Evolutionary conservation across 1,139 yeast genomes (phyloP).

Genomic region (Yamadazyma friedrichii): DNA sequence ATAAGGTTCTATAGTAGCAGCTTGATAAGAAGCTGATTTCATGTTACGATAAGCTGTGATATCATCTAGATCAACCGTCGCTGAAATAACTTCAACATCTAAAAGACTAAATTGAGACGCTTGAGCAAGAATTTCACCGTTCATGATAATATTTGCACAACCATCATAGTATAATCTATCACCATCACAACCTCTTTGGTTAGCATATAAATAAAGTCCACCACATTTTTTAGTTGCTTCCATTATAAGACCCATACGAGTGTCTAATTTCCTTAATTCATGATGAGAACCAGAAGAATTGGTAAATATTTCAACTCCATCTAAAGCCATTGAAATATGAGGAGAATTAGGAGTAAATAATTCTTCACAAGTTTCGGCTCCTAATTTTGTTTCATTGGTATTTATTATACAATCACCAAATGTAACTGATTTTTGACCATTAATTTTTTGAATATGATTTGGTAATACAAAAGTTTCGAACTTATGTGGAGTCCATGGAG

Average conservation of each 20-base stretch:
- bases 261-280: constrained; percentile 84
- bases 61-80: constrained; percentile 90
- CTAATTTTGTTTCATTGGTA: constrained; percentile 82
- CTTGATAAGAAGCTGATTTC: constrained; percentile 79
- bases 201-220: constrained; percentile 88
- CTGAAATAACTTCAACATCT: constrained; percentile 91
- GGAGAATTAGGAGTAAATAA: constrained; percentile 95
- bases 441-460: constrained; percentile 54
- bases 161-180: constrained; percentile 97
- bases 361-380: constrained; percentile 97
- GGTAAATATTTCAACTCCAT: constrained; percentile 94
- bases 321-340: constrained; percentile 85
- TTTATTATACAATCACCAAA: constrained; percentile 91
- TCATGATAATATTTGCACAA: constrained; percentile 88
- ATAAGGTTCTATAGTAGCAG: constrained; percentile 55
- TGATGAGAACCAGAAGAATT: constrained; percentile 97
- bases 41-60: constrained; percentile 79
- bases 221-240: constrained; percentile 97
- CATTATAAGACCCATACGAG: constrained; percentile 77
- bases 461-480: constrained; percentile 77
- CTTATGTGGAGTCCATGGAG: constrained; percentile 85
- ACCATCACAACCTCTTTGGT: constrained; percentile 98
- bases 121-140: constrained; percentile 89
- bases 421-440: constrained; percentile 64
- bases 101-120: constrained; percentile 84